Base-by-base conservation (phyloP, 176 grass and related monocot species). In the Puya raimondii region DNA sequence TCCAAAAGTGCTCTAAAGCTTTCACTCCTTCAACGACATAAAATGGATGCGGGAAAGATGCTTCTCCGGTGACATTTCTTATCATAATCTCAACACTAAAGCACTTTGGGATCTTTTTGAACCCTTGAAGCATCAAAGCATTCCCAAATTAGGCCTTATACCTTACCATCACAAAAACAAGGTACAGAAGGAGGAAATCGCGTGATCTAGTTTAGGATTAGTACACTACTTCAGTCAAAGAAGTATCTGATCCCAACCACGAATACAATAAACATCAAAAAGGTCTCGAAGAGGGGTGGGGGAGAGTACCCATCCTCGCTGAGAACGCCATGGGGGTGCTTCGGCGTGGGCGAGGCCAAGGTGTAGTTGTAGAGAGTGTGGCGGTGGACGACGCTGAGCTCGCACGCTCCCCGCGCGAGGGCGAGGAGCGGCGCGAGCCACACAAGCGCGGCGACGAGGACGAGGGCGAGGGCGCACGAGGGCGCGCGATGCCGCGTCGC, bases 231-330 rank as follows among this genome's bases (percentile, higher is more conserved):
- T 42, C 33, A 1, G 6, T 42, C 33, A 42, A 42, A 42, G 33
- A 42, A 42, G 33, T 42, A 42, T 42, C 33, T 7, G 6, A 6
- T 42, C 33, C 33, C 33, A 42, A 42, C 13, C 21, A 63, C 10
- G 21, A 14, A 21, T 63, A 63, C 21, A 21, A 63, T 21, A 63
- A 63, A 63, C 16, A 63, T 16, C 16, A 63, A 63, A 9, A 18
- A 5, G 33, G 33, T 7, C 33, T 42, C 33, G 33, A 42, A 42
- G 6, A 42, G 20, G 54, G 54, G 54, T 17, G 54, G 20, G 20
- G 54, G 15, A 12, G 20, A 59, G 2, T 85, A 92, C 93, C 89
- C 87, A 57, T 96, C 92, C 80, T 96, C 86, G 77, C 88, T 96
- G 76, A 87, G 92, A 68, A 89, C 58, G 22, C 88, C 92, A 78